A percentile compares a stretch with the other conserved stretches of the same genome.
Evolutionary conservation across 177 flowering plant genomes (phyloP).

Genomic region (Telopea speciosissima): DNA sequence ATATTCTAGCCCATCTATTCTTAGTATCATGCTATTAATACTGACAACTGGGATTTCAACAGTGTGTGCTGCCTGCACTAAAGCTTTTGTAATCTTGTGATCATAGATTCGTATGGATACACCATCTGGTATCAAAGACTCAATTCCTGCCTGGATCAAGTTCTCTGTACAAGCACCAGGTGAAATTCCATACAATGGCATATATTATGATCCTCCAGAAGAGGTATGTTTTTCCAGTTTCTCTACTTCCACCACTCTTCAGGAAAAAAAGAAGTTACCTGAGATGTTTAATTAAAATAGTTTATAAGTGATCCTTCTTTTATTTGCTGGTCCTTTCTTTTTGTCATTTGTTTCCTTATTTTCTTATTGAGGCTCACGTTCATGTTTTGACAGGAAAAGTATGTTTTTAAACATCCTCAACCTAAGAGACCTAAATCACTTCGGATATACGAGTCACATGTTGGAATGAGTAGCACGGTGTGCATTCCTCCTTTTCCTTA

Average conservation of each 20-base stretch:
- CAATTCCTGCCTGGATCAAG: slow-evolving; percentile 98
- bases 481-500: slow-evolving; percentile 24
- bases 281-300: neutral
- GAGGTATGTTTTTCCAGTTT: slow-evolving; percentile 47
- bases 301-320: slow-evolving; percentile 1
- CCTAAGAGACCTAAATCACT: slow-evolving; percentile 89
- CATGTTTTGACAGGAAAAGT: slow-evolving; percentile 57
- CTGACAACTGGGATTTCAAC: neutral
- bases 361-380: neutral
- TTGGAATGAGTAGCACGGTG: slow-evolving; percentile 99
- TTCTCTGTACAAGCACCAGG: slow-evolving; percentile 94
- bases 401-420: slow-evolving; percentile 76
- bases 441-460: slow-evolving; percentile 91
- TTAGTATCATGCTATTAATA: neutral
- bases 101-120: slow-evolving; percentile 93
- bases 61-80: neutral
- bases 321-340: neutral
- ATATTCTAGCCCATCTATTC: neutral
- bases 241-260: neutral
- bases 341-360: neutral
- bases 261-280: neutral
- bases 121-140: slow-evolving; percentile 89
- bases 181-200: slow-evolving; percentile 92
- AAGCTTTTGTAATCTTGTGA: slow-evolving; percentile 7
- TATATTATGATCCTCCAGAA: slow-evolving; percentile 95